A percentile compares a stretch with the other conserved stretches of the same genome.
Conservation (phyloP, 2,329 filamentous ascomycete genomes). For the Microascus cirrosus region DNA sequence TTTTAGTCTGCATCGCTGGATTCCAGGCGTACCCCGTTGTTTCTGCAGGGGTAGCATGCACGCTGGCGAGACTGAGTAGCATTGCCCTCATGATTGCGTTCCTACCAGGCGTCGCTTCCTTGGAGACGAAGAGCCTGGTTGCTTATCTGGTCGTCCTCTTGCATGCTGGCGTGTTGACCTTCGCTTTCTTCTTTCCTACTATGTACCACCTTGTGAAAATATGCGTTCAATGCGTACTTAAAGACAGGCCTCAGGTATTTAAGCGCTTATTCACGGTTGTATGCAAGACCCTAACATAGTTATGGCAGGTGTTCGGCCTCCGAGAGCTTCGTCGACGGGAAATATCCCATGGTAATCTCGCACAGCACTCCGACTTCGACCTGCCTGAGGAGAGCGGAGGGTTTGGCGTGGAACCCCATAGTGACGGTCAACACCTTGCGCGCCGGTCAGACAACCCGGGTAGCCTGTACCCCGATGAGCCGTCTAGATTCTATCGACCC, state of each 20-base stretch:
- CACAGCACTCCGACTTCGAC: neutral
- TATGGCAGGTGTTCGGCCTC: constrained; percentile 13
- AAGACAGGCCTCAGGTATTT: neutral
- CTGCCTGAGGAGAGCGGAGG: neutral
- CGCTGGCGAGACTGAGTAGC: constrained; percentile 42
- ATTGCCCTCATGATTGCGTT: constrained; percentile 28
- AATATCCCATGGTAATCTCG: neutral
- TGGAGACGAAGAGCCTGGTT: constrained; percentile 53
- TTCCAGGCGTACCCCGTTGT: constrained; percentile 49
- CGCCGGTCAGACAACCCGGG: constrained; percentile 1
- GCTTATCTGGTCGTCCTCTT: constrained; percentile 57
- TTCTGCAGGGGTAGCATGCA: constrained; percentile 60
- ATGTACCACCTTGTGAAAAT: constrained; percentile 5
- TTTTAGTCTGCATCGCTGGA: constrained; percentile 24
- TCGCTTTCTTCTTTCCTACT: constrained; percentile 37
- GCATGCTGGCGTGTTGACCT: constrained; percentile 56
- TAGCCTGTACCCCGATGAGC: too few species aligned
- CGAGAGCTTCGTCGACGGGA: constrained; percentile 15
- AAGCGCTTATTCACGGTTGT: neutral
- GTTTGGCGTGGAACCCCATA: neutral
- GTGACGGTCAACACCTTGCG: neutral
- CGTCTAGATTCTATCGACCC: constrained; percentile 6
- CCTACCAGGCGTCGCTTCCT: constrained; percentile 49
- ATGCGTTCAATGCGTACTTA: neutral
- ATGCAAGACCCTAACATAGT: neutral